Percentiles rank a stretch among this genome's conserved stretches.
These are phyloP conservation scores for Aspergillus sergii DNA, from an alignment of 2,329 filamentous ascomycete species.

Conservation along the genomic window DNA sequence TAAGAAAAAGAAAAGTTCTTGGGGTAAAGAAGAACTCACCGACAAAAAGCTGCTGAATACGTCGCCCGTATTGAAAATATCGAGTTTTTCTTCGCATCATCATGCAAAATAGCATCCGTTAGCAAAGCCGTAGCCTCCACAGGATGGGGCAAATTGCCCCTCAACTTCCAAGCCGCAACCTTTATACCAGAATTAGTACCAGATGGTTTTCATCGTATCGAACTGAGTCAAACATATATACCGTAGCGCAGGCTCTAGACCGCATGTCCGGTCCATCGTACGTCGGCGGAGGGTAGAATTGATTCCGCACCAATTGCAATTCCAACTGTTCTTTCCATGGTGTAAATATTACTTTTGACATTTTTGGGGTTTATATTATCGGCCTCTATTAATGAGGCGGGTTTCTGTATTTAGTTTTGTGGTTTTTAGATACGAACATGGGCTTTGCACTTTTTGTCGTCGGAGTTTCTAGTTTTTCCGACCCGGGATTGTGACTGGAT, in stretches of 20 bases:
- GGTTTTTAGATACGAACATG: not conserved
- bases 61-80: conserved; percentile 49
- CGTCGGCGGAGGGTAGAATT: conserved; percentile 41
- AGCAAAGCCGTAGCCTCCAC: conserved; percentile 50
- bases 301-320: conserved; percentile 38
- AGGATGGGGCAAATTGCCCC: conserved; percentile 48
- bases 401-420: not conserved
- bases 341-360: conserved; percentile 46
- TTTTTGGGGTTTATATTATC: conserved; percentile 17
- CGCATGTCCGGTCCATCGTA: conserved; percentile 42
- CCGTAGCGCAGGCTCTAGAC: conserved; percentile 41
- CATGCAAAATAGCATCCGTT: conserved; percentile 50
- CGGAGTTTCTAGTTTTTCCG: conserved; percentile 23
- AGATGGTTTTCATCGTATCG: not conserved
- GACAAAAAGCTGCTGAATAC: conserved; percentile 50
- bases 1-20: not conserved
- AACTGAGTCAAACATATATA: conserved; percentile 21
- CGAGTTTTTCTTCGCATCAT: conserved; percentile 44
- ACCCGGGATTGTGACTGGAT: not conserved
- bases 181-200: conserved; percentile 17
- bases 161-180: conserved; percentile 50
- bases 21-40: conserved; percentile 33
- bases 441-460: conserved; percentile 17
- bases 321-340: conserved; percentile 45
- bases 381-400: not conserved